Evolutionary conservation across 2,329 filamentous ascomycete species (phyloP), one percentile per base, ranked within the genome.

Genomic region (Venturia aucupariae): DNA sequence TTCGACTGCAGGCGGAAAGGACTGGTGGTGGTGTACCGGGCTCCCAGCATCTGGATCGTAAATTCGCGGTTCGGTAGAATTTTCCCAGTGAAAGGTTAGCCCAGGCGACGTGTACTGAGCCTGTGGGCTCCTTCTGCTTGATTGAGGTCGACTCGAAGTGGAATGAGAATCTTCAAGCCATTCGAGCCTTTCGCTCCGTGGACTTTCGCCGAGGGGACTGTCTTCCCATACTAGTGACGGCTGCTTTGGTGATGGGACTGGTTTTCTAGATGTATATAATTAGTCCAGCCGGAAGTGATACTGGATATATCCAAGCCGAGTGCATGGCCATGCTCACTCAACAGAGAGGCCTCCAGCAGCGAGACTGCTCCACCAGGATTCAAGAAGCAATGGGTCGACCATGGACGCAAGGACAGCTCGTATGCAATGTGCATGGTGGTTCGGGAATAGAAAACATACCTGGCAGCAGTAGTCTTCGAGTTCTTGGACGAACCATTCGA

Each of bases 391-490:
- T 57, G 51, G 11, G 35, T 22, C 15, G 19, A n/a, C 5, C 2
- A 8, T 57, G 2, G 24, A 54, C 48, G 51, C 30, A 17, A 35
- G 17, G 7, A 57, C 51, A 22, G 51, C 51, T 57, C 17, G 30
- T 15, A 24, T 51, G 44, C n/a, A 48, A n/a, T 48, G n/a, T 46
- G 17, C 44, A 51, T 51, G 22, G n/a, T 27, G 1, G 2, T 68
- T 30, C 70, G 72, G 55, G 71, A 72, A 64, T n/a, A 11, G 30
- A 54, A 15, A 35, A 68, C 64, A 67, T 73, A 71, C 66, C 71
- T 72, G 66, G 68, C 62, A 41, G 38, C 38, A 41, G 38, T 19
- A 30, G 63, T 65, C 57, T 68, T 69, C 30, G 61, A 48, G 19
- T 17, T 64, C 32, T 32, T 51, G 51, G 32, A 44, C 3, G 64